Evolutionary conservation across 139 green algal genomes (phyloP), one percentile per base, ranked within the genome.

Genomic region (Limnomonas spitsbergensis): DNA sequence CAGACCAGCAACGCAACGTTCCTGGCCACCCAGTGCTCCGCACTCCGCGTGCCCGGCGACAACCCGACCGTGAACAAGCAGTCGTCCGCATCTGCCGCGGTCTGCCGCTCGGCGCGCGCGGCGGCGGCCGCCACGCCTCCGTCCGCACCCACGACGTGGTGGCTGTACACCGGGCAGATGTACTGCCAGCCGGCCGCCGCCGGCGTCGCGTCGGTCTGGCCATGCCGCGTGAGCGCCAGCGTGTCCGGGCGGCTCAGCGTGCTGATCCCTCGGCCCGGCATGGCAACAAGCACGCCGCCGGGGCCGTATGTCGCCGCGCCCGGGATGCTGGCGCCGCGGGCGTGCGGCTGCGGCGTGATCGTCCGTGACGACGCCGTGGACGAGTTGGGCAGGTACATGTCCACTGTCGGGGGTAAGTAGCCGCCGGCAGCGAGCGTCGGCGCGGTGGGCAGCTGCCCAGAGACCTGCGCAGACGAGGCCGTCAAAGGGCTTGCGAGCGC

Each of bases 91-190:
- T 85, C 81, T 1, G 68, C 76, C 27, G 66, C 47, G 32, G 47
- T 61, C 47, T 61, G 47, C 14, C 47, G 47, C 20, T 29, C 47
- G 20, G 47, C 47, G 20, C 14, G 14, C 14, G 47, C 47, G 20
- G 47, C 67, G 37, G 53, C 66, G 67, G 67, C 32, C 54, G 37
- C 36, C 36, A 1, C 52, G 54, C 6, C 7, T 32, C 27, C 71
- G 20, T 61, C 47, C 20, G 14, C 71, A n/a, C 72, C 81, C 14
- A n/a, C 35, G 9, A 70, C 38, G 34, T 67, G 66, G 38, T 77
- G 77, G 47, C 78, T 75, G 61, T 82, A 85, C n/a, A 82, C 71
- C 4, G 81, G 81, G 72, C 81, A 85, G 40, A 82, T 61, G 56
- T 85, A 85, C 1, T 9, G 26, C 76, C 47, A 61, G 47, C 47